Evolutionary conservation across 768 basidiomycete species (phyloP), one percentile per base, ranked within the genome.

Genomic region (Suillus discolor): DNA sequence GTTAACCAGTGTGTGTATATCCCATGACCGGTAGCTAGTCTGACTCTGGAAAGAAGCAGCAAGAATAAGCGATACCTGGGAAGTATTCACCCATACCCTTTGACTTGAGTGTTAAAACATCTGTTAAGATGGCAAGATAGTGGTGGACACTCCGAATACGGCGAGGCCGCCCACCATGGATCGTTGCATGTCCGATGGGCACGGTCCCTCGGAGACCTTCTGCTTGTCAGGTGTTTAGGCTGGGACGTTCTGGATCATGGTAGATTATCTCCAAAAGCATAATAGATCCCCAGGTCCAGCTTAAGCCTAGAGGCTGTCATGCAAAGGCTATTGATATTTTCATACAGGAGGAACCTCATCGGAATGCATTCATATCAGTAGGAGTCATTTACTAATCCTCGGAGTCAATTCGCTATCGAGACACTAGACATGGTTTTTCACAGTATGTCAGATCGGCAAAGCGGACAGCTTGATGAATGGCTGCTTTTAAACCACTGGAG

Each of bases 401-500:
- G 28, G 16, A 18, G 39, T 25, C 38, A 39, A 39, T 57, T 57
- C 4, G 3, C 39, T 39, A 41, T 61, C 45, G 15, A 28, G 7
- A 51, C 23, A 16, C 49, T 55, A 34, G 7, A 28, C 34, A 55
- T 4, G 25, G 7, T n/a, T n/a, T 39, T 74, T 70, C 81, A 89
- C 42, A 91, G 79, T 59, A 95, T 91, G 72, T 94, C 90, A 25
- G 93, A 91, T 34, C 96, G 87, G 75, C 96, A 98, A 59, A 98
- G 77, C 13, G 96, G 96, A 75, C 96, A 98, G 63, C 89, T 93
- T 8, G 93, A 93, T 4, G 92, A 91, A 80, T 96, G 93, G 69
- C 93, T 94, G 31, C 88, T 83, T 73, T 89, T 91, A 77, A 94
- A 95, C 94, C 94, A 96, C 92, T 95, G 65, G 68, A 66, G 38